A percentile compares a stretch with the other conserved stretches of the same genome.
These are phyloP conservation scores for Coemansia sp. DNA, from an alignment of 371 early-diverging fungal species.

Conservation along the genomic window DNA sequence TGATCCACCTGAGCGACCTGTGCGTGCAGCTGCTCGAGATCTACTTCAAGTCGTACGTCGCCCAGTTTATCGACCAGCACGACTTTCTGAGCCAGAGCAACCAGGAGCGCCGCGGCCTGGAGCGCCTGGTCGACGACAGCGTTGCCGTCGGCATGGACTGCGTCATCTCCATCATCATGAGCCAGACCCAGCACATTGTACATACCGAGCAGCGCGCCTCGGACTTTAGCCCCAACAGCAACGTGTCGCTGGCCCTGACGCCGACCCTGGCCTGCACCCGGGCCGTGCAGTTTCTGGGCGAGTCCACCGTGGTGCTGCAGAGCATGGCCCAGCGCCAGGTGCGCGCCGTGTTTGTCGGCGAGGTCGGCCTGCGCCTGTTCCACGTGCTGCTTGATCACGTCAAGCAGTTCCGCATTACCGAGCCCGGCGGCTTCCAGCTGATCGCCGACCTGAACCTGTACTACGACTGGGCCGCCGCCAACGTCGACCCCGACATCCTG, in stretches of 20 bases:
- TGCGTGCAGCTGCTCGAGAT: slow-evolving; percentile 86
- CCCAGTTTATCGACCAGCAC: slow-evolving; percentile 71
- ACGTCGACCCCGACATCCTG: slow-evolving; percentile 70
- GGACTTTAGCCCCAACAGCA: slow-evolving; percentile 70
- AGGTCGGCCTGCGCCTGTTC: slow-evolving; percentile 84
- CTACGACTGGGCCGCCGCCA: slow-evolving; percentile 60
- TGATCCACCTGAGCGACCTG: slow-evolving; percentile 84
- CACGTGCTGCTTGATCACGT: slow-evolving; percentile 77
- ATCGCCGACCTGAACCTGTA: slow-evolving; percentile 87
- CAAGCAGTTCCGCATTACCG: slow-evolving; percentile 72
- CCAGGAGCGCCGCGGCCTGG: slow-evolving; percentile 82
- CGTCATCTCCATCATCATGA: slow-evolving; percentile 74
- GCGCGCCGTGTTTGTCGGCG: slow-evolving; percentile 87
- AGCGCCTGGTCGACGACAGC: slow-evolving; percentile 76
- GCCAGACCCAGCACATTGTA: slow-evolving; percentile 76
- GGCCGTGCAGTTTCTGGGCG: slow-evolving; percentile 76
- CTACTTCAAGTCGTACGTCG: slow-evolving; percentile 79
- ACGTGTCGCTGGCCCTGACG: slow-evolving; percentile 55
- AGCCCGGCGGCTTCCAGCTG: slow-evolving; percentile 65
- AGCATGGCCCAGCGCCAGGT: slow-evolving; percentile 82
- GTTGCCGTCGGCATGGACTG: slow-evolving; percentile 90
- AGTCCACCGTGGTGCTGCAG: slow-evolving; percentile 65
- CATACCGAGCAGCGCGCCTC: slow-evolving; percentile 58
- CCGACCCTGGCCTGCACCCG: slow-evolving; percentile 73
- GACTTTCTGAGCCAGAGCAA: slow-evolving; percentile 83